Conservation (phyloP, 2,329 filamentous ascomycete genomes). For the Kalaharituber pfeilii region DNA sequence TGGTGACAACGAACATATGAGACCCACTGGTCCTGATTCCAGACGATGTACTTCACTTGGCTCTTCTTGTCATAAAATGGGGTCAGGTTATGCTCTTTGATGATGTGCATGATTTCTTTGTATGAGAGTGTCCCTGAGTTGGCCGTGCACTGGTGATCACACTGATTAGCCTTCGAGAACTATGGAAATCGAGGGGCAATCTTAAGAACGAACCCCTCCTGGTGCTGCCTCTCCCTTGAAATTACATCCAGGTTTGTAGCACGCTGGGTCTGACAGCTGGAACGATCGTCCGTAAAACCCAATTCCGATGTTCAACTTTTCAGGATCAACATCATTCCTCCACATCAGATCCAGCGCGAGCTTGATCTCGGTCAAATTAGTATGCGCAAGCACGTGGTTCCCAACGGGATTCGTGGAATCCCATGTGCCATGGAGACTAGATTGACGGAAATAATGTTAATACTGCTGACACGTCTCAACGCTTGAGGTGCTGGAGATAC, state of each 20-base stretch:
- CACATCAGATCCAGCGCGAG: slow-evolving; percentile 24
- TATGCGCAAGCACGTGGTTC: slow-evolving; percentile 17
- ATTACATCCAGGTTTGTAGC: slow-evolving; percentile 20
- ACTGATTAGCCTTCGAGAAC: too few relatives aligned
- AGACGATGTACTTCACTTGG: slow-evolving; percentile 26
- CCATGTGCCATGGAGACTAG: slow-evolving; percentile 21
- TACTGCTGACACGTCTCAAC: too few relatives aligned
- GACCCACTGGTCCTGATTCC: slow-evolving; percentile 29
- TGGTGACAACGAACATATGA: too few relatives aligned
- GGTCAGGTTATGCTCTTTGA: slow-evolving; percentile 9
- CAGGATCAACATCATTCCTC: slow-evolving; percentile 15
- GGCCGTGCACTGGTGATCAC: slow-evolving; percentile 20
- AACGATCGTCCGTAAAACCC: slow-evolving; percentile 19
- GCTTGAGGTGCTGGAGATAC: too few relatives aligned
- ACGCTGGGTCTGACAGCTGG: slow-evolving; percentile 17
- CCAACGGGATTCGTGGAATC: slow-evolving; percentile 19
- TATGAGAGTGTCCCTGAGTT: slow-evolving; percentile 22
- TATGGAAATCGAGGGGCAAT: too few relatives aligned
- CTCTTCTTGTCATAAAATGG: slow-evolving; percentile 23
- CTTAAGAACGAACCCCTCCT: too few relatives aligned
- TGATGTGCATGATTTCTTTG: slow-evolving; percentile 11
- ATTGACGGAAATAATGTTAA: too few relatives aligned
- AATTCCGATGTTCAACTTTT: slow-evolving; percentile 16
- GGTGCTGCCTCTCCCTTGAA: slow-evolving; percentile 20
- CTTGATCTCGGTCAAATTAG: slow-evolving; percentile 25